These are phyloP conservation scores for Aaosphaeria pasadenensis DNA, from an alignment of 2,329 filamentous ascomycete species.

Conservation along the genomic window DNA sequence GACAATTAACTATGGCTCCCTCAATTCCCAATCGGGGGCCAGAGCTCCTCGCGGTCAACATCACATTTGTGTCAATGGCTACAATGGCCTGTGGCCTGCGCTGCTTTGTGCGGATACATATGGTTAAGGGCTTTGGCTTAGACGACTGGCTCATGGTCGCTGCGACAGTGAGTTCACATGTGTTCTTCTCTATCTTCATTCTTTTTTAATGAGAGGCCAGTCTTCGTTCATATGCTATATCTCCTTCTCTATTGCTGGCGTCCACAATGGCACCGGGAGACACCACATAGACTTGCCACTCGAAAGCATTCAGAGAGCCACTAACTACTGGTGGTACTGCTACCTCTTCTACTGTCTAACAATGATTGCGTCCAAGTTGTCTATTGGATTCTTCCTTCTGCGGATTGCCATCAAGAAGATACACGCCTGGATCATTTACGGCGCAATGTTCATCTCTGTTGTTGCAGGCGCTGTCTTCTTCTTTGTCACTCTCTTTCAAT, in stretches of 20 bases:
- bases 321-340: constrained; percentile 32
- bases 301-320: constrained; percentile 19
- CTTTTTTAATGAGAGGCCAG: constrained; percentile 5
- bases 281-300: constrained; percentile 21
- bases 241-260: constrained; percentile 22
- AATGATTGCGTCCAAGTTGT: constrained; percentile 33
- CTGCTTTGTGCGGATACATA: constrained; percentile 26
- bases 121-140: constrained; percentile 34
- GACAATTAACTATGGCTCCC: constrained; percentile 15
- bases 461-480: constrained; percentile 41
- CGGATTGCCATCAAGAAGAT: constrained; percentile 27
- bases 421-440: constrained; percentile 36
- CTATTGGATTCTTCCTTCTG: constrained; percentile 30
- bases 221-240: constrained; percentile 22
- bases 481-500: constrained; percentile 51
- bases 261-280: constrained; percentile 28
- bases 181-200: background rate
- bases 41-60: constrained; percentile 27
- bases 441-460: constrained; percentile 34
- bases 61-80: constrained; percentile 23
- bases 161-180: constrained; percentile 20
- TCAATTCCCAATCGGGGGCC: constrained; percentile 29
- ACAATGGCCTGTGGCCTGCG: constrained; percentile 23
- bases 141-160: constrained; percentile 35
- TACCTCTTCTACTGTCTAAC: constrained; percentile 30